These are phyloP conservation scores for Circinella umbellata DNA, from an alignment of 371 early-diverging fungal genomes.

Conservation along the genomic window DNA sequence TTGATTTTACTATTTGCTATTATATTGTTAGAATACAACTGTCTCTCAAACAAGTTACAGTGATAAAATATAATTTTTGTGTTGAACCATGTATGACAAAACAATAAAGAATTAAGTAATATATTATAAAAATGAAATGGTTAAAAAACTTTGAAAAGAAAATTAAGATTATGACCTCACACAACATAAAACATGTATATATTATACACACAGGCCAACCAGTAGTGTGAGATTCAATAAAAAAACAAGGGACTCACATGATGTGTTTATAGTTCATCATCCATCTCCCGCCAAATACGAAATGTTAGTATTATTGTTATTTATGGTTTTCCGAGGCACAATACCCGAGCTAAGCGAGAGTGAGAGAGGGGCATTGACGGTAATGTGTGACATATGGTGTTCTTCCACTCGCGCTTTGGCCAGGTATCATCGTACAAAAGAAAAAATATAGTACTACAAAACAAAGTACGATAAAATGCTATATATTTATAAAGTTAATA, in stretches of 20 bases:
- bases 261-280: background rate
- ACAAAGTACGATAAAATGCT: background rate
- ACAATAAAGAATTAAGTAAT: no score
- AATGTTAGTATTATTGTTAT: background rate
- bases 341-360: background rate
- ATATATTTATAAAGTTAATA: background rate
- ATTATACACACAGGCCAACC: no score
- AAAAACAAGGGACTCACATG: constrained; percentile 4
- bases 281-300: constrained; percentile 2
- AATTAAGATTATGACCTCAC: no score
- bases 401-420: background rate
- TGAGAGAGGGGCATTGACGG: background rate
- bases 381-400: constrained; percentile 3
- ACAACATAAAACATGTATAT: no score
- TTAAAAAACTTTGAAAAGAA: no score
- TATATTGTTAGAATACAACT: no score
- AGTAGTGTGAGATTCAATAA: no score
- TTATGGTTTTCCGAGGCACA: background rate
- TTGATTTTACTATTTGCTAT: no score
- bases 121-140: no score
- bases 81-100: no score
- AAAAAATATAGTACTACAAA: background rate
- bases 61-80: no score
- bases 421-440: constrained; percentile 8
- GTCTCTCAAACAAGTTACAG: no score